phyloP scores from a whole-genome alignment of 2,329 filamentous ascomycete genomes.

The Tolypocladium amazonense region DNA sequence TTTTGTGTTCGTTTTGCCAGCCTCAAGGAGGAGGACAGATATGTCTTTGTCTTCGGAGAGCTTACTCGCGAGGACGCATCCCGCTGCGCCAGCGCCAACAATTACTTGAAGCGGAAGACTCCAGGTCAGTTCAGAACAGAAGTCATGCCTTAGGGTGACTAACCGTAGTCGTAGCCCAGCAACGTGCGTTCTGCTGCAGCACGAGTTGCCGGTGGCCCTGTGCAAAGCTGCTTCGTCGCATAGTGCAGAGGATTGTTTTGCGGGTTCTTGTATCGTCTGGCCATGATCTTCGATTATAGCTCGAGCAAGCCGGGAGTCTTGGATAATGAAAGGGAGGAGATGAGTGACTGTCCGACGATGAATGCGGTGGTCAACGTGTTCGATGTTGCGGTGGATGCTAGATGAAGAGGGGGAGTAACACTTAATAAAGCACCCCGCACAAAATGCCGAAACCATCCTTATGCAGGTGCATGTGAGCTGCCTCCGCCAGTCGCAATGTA shows the following conservation, averaged over 20 bases:
- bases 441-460: not conserved
- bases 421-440: no score
- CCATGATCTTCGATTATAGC: not conserved
- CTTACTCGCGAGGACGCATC: slow-evolving; percentile 17
- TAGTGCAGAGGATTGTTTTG: not conserved
- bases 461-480: not conserved
- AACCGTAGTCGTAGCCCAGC: not conserved
- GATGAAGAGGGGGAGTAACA: no score
- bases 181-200: not conserved
- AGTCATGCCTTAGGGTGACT: not conserved
- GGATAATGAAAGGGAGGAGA: not conserved
- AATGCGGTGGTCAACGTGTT: not conserved
- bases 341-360: not conserved
- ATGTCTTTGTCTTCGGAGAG: slow-evolving; percentile 13
- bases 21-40: slow-evolving; percentile 9
- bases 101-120: slow-evolving; percentile 6
- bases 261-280: not conserved
- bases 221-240: not conserved
- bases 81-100: slow-evolving; percentile 16
- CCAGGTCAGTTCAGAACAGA: not conserved
- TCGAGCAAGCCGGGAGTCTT: not conserved
- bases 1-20: not conserved
- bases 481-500: not conserved
- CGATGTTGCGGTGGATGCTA: not conserved
- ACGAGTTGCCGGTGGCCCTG: not conserved